phyloP scores from a whole-genome alignment of 345 rosid genomes.

The Erucastrum elatum region DNA sequence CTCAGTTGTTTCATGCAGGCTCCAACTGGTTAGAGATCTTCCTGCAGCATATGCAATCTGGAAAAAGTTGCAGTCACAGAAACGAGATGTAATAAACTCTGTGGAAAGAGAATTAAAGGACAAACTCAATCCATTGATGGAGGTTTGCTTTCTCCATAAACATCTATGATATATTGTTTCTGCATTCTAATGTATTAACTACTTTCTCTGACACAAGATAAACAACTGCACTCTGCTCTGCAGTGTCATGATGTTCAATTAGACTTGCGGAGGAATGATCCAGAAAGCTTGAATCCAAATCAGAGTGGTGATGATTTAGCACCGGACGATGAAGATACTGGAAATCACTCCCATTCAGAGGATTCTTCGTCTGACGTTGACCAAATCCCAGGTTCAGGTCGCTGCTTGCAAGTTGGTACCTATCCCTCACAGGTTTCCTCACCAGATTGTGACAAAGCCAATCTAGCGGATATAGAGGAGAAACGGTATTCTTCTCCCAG shows the following conservation, averaged over 20 bases:
- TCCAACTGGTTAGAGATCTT: constrained; percentile 65
- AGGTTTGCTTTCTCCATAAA: constrained; percentile 47
- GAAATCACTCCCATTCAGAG: constrained; percentile 24
- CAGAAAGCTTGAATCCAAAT: constrained; percentile 34
- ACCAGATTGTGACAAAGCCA: constrained; percentile 31
- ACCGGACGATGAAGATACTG: constrained; percentile 35
- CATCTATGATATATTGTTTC: background rate
- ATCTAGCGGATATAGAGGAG: constrained; percentile 20
- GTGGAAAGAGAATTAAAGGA: constrained; percentile 65
- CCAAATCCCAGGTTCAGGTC: constrained; percentile 35
- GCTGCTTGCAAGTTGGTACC: constrained; percentile 36
- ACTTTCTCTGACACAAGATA: constrained; percentile 38
- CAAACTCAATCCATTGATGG: constrained; percentile 40
- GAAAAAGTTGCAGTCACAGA: constrained; percentile 58
- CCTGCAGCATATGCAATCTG: constrained; percentile 71
- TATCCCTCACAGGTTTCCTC: constrained; percentile 44
- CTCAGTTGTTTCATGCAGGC: constrained; percentile 48
- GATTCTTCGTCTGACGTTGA: constrained; percentile 22
- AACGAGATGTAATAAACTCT: constrained; percentile 48
- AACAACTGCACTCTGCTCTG: constrained; percentile 38
- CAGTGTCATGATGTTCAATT: constrained; percentile 36
- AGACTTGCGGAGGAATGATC: constrained; percentile 37
- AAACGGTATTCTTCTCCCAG: constrained; percentile 28
- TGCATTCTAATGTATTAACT: background rate
- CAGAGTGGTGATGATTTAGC: constrained; percentile 41